Evolutionary conservation across 2,329 filamentous ascomycete genomes (phyloP).

Genomic region (Fusarium brevicatenulatum): DNA sequence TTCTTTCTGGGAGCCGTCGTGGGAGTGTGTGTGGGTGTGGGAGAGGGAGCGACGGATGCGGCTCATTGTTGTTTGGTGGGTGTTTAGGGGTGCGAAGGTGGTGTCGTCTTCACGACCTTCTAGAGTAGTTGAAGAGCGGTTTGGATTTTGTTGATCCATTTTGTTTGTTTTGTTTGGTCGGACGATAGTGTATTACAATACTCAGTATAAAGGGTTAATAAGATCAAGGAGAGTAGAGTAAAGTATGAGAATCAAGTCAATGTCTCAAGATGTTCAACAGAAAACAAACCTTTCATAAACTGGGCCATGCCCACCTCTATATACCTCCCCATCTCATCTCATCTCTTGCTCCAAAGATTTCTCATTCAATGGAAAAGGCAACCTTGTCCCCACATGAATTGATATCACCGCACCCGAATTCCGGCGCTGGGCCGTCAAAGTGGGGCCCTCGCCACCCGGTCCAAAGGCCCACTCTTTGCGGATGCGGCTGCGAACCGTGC

Average conservation of each 20-base stretch:
- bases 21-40: constrained; percentile 7
- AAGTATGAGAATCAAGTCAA: constrained; percentile 19
- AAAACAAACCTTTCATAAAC: background rate
- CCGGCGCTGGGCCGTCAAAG: constrained; percentile 31
- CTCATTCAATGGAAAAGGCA: background rate
- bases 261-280: constrained; percentile 15
- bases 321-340: constrained; percentile 12
- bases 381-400: background rate
- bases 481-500: constrained; percentile 34
- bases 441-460: constrained; percentile 10
- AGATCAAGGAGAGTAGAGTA: background rate
- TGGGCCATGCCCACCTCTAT: constrained; percentile 29
- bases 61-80: constrained; percentile 24
- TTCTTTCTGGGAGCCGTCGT: constrained; percentile 47
- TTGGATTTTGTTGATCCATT: constrained; percentile 26
- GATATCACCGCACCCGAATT: constrained; percentile 25
- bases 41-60: constrained; percentile 41
- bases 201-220: background rate
- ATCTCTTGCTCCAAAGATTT: background rate
- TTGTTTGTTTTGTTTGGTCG: background rate
- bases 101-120: constrained; percentile 21
- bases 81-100: constrained; percentile 41
- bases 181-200: background rate
- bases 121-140: constrained; percentile 35
- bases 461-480: background rate